Base-by-base conservation (phyloP, 1,284 basidiomycete genomes). In the Ustilago sp. region DNA sequence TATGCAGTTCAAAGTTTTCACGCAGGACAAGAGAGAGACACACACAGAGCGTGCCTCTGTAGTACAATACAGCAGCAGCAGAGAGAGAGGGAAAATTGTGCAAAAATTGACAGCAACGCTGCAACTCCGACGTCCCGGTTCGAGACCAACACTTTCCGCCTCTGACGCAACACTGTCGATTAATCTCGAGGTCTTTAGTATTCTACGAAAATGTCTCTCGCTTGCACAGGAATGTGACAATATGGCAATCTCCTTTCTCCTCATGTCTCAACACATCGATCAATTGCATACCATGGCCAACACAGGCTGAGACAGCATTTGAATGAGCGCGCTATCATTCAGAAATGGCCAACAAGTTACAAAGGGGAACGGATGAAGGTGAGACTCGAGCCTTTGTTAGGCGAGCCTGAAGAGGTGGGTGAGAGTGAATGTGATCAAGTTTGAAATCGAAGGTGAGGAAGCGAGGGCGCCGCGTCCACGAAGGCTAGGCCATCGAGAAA, bases 401-500 rank as follows among this genome's bases (percentile, higher is more conserved):
- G 47, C 47, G 47, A 48, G 47, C 23, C 23, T 11, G 6, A 8
- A 48, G 23, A 12, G 47, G 47, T 48, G 19, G 32, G 17, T 12
- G 9, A 35, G 50, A 52, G 28, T 15, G 50, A 15, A 15, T 6
- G 31, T 13, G 39, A 31, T 34, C 12, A 17, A 52, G 8, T 31
- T 17, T 23, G 50, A 52, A 34, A 45, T 34, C 13, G 38, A 23
- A 19, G 36, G 45, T 15, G 9, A 52, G 19, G 15, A 43, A 6
- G 48, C 48, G 38, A 41, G 43, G 35, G 36, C 11, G n/a, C 43
- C 43, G 12, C 48, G 48, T 31, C 48, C 23, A 32, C 48, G 5
- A 31, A 54, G 60, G 9, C 55, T 43, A 31, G 47, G 31, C 68
- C 68, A 64, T 31, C 62, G 45, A 8, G 61, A 69, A 17, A 69